Base-by-base conservation (phyloP, 305 asterid genomes). In the Ajuga reptans region DNA sequence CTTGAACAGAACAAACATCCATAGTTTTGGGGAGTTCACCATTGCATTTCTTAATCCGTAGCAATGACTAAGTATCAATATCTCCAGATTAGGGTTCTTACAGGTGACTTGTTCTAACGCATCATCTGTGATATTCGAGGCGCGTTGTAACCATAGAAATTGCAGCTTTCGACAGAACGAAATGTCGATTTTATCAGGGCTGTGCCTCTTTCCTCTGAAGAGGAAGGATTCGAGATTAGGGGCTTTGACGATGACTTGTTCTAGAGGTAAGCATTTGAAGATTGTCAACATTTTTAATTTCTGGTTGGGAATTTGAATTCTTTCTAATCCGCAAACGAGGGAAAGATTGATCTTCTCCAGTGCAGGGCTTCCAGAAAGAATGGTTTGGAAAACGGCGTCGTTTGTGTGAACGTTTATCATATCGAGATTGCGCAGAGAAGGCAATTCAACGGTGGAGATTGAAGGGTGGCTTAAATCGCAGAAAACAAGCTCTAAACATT, bases 181-280 rank as follows among this genome's bases (percentile, higher is more conserved):
- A 2, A 69, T 53, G 63, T 75, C 56, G 72, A 75, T 64, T 8
- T n/a, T 63, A 18, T 75, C 75, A 1, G 18, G 43, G 14, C 37
- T 53, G 0, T 69, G 75, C 34, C 79, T 27, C 66, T 75, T 75
- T 27, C 79, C 79, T 6, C 79, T 37, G 56, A 69, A 75, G 63
- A 75, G 72, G 4, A 75, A 29, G 0, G 79, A 75, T 27, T 75
- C 75, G 2, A 75, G 43, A 9, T 63, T 69, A 0, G 79, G 79
- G 3, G 79, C 72, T 61, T 15, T 47, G 12, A 75, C 42, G 0
- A 27, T 1, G 12, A 69, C 68, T 5, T 69, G 34, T 8, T 52
- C 41, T 5, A 75, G 29, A 5, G 79, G 79, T 0, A 62, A 63
- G 55, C 79, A 75, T 9, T 75, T 75, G 58, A 69, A 39, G 10